These are phyloP conservation scores for Trametes sanguinea DNA, from an alignment of 768 basidiomycete genomes.

Conservation along the genomic window DNA sequence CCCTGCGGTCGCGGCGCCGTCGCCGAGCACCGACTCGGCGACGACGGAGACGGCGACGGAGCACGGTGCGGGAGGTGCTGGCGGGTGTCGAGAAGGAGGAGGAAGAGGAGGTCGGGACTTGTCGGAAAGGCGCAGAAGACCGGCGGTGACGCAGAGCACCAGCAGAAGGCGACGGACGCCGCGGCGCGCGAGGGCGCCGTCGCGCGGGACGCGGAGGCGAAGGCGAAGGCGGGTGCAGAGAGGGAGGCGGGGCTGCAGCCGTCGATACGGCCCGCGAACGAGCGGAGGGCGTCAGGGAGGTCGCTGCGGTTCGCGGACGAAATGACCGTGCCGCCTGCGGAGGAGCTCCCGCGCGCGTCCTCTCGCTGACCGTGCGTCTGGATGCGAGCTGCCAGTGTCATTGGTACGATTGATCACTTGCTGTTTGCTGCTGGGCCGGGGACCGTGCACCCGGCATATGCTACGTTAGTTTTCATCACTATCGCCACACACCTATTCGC, in stretches of 20 bases:
- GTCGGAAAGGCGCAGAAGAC: background rate
- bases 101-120: background rate
- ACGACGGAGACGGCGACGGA: too few relatives aligned
- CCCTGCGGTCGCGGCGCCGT: background rate
- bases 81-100: too few relatives aligned
- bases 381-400: background rate
- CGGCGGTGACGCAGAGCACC: background rate
- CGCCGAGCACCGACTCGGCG: background rate
- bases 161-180: background rate
- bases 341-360: conserved; percentile 2
- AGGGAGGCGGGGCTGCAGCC: conserved; percentile 1
- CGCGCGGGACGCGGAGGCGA: conserved; percentile 3
- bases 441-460: background rate
- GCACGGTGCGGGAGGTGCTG: too few relatives aligned
- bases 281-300: conserved; percentile 8
- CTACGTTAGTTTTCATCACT: background rate
- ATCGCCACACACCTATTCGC: background rate
- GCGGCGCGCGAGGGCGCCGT: background rate
- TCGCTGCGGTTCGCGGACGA: conserved; percentile 34
- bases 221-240: too few relatives aligned
- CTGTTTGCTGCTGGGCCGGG: background rate
- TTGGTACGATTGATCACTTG: background rate
- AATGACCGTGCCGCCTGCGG: conserved; percentile 33
- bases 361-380: background rate
- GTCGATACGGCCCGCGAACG: background rate